Evolutionary conservation across 768 basidiomycete genomes (phyloP), one percentile per base, ranked within the genome.

Genomic region (Mycena chlorophos): DNA sequence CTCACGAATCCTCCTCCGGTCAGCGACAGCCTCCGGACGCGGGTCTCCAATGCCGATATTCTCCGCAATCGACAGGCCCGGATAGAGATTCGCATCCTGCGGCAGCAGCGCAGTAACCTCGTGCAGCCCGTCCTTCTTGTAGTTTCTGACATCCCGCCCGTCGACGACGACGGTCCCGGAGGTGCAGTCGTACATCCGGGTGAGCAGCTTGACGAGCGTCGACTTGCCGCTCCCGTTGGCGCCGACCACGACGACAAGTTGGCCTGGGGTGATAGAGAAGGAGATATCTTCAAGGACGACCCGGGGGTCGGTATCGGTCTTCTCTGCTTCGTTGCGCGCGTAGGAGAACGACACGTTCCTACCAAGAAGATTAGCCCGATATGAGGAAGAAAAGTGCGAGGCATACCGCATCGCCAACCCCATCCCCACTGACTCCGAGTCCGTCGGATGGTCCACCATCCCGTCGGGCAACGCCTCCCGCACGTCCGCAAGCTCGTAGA

Each of bases 331-430:
- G 49, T 42, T 42, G 14, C 20, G 40, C 55, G 20, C 71, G 52
- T 78, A 78, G 6, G 61, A 58, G 51, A 78, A 78, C 0, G 63
- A 69, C 4, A 78, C 75, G 47, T 76, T 63, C 3, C 76, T 78
- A 46, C 6, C 8, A 46, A 6, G 12, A 12, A 40, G 19, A 40
- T 19, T 46, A 8, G 27, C 20, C 12, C 6, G 25, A 27, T 26
- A n/a, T n/a, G n/a, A n/a, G n/a, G n/a, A n/a, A n/a, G 23, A 27
- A 46, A 23, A 46, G 25, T 23, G 23, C 5, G 5, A 27, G n/a
- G n/a, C 45, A 26, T 26, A 46, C 45, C 22, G 45, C 45, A 46
- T 46, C 6, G 8, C 45, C 4, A 46, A 25, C 6, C 25, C 45
- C 45, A 46, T 46, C 8, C 45, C 45, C 4, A 23, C 12, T 5